These are phyloP conservation scores for Ensete glaucum DNA, from an alignment of 176 grass and related monocot species.

Conservation along the genomic window DNA sequence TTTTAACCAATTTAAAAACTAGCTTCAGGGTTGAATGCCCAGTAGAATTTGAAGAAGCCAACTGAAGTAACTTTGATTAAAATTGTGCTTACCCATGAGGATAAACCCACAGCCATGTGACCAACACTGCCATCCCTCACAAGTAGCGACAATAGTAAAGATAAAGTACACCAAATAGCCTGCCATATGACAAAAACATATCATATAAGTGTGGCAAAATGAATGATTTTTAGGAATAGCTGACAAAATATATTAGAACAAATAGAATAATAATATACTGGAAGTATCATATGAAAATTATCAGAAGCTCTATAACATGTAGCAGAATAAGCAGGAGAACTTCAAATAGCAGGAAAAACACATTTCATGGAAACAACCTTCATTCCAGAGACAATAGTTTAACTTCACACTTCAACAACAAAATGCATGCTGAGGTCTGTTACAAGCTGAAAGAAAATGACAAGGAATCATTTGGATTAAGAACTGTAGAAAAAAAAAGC, in stretches of 20 bases:
- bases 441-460: background rate
- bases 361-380: background rate
- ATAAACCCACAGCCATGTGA: constrained; percentile 85
- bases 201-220: background rate
- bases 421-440: background rate
- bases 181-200: constrained; percentile 5
- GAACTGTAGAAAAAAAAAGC: background rate
- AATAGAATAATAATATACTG: background rate
- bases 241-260: background rate
- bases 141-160: constrained; percentile 61
- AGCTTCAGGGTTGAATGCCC: background rate
- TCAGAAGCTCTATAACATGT: background rate
- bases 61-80: background rate
- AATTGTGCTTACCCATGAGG: constrained; percentile 76
- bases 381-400: background rate
- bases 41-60: background rate
- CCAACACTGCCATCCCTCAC: constrained; percentile 87
- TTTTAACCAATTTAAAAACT: background rate
- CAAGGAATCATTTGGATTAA: background rate
- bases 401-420: background rate
- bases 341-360: background rate
- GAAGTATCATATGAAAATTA: background rate
- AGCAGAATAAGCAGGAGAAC: no score
- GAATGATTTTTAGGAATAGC: background rate
- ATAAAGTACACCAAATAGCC: constrained; percentile 71